Evolutionary conservation across 805 yeast genomes (phyloP).

Genomic region (Teunomyces aglyptinius): DNA sequence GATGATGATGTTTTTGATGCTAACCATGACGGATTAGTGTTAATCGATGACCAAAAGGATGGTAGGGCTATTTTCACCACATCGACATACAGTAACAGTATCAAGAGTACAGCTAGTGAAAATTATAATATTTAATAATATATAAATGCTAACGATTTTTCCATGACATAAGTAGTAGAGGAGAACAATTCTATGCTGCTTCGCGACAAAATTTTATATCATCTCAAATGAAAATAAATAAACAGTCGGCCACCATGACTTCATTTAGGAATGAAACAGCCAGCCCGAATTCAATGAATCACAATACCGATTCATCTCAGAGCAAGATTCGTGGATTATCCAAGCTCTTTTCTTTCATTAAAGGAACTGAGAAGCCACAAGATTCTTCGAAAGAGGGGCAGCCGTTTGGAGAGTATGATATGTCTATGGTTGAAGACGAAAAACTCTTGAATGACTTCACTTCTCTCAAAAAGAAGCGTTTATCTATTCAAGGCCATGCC

Average conservation of each 20-base stretch:
- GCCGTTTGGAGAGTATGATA: not conserved
- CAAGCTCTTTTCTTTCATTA: not conserved
- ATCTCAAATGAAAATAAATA: conserved; percentile 1
- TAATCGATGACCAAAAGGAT: conserved; percentile 20
- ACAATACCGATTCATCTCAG: not conserved
- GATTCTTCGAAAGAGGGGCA: not conserved
- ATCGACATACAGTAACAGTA: conserved; percentile 10
- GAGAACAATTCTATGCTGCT: conserved; percentile 1
- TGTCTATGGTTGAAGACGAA: conserved; percentile 11
- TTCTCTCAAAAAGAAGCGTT: conserved; percentile 26
- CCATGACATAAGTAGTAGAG: not conserved
- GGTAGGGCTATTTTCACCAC: not conserved
- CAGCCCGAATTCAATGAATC: not conserved
- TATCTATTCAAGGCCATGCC: conserved; percentile 23
- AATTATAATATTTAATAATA: not conserved
- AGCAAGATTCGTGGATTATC: not conserved
- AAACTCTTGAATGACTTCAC: conserved; percentile 22
- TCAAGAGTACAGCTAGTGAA: conserved; percentile 2
- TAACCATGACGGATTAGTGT: conserved; percentile 27
- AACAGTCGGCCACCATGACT: not conserved
- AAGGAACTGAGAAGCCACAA: not conserved
- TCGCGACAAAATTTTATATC: conserved; percentile 3
- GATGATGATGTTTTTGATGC: conserved; percentile 31
- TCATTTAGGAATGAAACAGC: not conserved
- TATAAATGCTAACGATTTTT: not conserved